phyloP scores from a whole-genome alignment of 2,329 filamentous ascomycete species.

The Meredithiella fracta region DNA sequence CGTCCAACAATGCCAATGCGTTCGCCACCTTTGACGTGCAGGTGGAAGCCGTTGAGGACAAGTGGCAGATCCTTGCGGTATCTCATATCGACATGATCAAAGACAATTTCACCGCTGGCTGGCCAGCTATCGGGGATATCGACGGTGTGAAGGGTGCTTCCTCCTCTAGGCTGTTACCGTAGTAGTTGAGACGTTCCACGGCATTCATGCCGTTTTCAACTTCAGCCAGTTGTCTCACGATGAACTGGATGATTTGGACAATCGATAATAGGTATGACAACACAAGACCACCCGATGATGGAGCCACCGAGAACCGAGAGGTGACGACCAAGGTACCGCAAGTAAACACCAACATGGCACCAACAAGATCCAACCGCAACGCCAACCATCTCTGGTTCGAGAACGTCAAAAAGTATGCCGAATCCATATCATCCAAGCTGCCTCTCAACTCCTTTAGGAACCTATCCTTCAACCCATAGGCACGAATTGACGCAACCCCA shows the following conservation, averaged over 20 bases:
- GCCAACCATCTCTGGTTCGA: conserved; percentile 91
- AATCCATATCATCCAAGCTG: conserved; percentile 80
- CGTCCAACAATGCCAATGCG: conserved; percentile 68
- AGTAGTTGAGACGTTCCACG: conserved; percentile 81
- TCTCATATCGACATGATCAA: conserved; percentile 61
- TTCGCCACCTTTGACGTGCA: conserved; percentile 61
- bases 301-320: conserved; percentile 68
- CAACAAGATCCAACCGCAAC: conserved; percentile 67
- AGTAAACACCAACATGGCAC: conserved; percentile 69
- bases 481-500: conserved; percentile 70
- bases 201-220: conserved; percentile 98
- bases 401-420: conserved; percentile 87
- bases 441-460: conserved; percentile 55
- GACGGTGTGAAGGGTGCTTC: conserved; percentile 70
- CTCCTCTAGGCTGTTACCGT: conserved; percentile 71
- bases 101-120: conserved; percentile 64
- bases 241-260: conserved; percentile 92
- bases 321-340: conserved; percentile 85
- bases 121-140: conserved; percentile 68
- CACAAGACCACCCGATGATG: conserved; percentile 73
- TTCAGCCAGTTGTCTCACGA: conserved; percentile 81
- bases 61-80: conserved; percentile 57
- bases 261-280: conserved; percentile 86
- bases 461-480: conserved; percentile 64
- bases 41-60: conserved; percentile 51